Base-by-base conservation (phyloP, 345 rosid species). In the Euphorbia peplus region DNA sequence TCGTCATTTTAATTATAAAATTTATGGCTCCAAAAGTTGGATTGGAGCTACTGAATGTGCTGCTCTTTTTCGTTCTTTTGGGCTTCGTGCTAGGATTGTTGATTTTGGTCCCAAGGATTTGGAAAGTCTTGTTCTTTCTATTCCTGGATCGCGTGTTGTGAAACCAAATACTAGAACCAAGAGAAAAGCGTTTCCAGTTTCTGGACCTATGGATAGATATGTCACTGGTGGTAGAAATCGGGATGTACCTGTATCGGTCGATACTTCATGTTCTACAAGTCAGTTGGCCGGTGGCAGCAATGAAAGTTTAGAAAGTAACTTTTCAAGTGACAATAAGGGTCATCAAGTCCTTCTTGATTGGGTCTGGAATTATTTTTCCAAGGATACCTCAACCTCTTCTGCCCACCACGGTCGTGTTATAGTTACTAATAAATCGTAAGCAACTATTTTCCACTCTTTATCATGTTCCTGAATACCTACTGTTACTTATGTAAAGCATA, bases 21-120 rank as follows among this genome's bases (percentile, higher is more conserved):
- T 91, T 28, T 75, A 71, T 44, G 97, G 93, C 64, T 86, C 79
- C 7, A 73, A 70, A 26, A 80, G 63, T 55, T 74, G 86, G 91
- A 86, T 91, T 41, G 93, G 95, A 62, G 78, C 97, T 32, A 86
- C 93, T 60, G 93, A 89, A 73, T 89, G 95, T 57, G 91, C 91
- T 73, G 88, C 91, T 9, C 74, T 89, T 75, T 82, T 89, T 48
- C 86, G 91, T 41, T 89, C 90, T 39, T 91, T 91, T 66, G 91
- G 97, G 55, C 74, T 89, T 30, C 82, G 78, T 60, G 95, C 95
- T 1, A 87, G 84, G 74, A 70, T 89, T 29, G 88, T 91, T 53
- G 95, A 91, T 81, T 91, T 91, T 67, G 92, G 87, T 76, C 88
- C 88, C 0, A 73, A 85, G 79, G 77, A 83, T 55, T 77, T 81